Evolutionary conservation across 495 filamentous ascomycete genomes (phyloP).

Genomic region (Penicillium macrosclerotiorum): DNA sequence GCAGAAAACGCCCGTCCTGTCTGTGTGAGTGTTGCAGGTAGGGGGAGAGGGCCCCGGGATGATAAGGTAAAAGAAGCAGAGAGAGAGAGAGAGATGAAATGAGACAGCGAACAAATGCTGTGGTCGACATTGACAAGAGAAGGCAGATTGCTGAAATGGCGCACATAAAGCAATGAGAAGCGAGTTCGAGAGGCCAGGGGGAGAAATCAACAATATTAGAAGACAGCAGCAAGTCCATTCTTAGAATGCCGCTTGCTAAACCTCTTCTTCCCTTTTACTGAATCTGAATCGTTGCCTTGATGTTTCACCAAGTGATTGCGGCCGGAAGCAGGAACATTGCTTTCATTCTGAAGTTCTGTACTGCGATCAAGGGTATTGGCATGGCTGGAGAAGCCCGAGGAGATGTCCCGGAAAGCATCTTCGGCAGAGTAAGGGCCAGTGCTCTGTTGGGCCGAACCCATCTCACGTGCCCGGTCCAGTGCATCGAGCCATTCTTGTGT

Average conservation of each 20-base stretch:
- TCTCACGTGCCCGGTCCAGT: constrained; percentile 76
- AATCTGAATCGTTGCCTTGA: constrained; percentile 51
- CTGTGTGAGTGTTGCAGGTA: constrained; percentile 2
- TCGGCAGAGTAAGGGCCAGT: constrained; percentile 66
- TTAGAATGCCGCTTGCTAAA: constrained; percentile 91
- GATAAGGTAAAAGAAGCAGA: background rate
- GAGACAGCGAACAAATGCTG: background rate
- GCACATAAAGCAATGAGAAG: background rate
- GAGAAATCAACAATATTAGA: constrained; percentile 39
- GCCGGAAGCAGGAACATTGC: constrained; percentile 25
- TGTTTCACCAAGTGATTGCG: constrained; percentile 50
- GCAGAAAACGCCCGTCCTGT: constrained; percentile 18
- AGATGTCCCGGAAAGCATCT: constrained; percentile 68
- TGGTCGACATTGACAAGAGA: too few relatives aligned
- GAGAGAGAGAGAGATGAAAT: background rate
- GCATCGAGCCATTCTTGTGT: constrained; percentile 86
- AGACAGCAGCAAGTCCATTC: constrained; percentile 81
- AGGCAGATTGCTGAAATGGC: background rate
- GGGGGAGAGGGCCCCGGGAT: background rate
- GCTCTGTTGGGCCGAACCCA: constrained; percentile 69
- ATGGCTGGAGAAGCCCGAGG: constrained; percentile 70
- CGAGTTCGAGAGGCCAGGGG: background rate
- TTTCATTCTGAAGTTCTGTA: constrained; percentile 39
- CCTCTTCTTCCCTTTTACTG: constrained; percentile 64
- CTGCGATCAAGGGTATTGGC: constrained; percentile 68